These are phyloP conservation scores for Penicillium sp. DNA, from an alignment of 2,329 filamentous ascomycete species.

Conservation along the genomic window DNA sequence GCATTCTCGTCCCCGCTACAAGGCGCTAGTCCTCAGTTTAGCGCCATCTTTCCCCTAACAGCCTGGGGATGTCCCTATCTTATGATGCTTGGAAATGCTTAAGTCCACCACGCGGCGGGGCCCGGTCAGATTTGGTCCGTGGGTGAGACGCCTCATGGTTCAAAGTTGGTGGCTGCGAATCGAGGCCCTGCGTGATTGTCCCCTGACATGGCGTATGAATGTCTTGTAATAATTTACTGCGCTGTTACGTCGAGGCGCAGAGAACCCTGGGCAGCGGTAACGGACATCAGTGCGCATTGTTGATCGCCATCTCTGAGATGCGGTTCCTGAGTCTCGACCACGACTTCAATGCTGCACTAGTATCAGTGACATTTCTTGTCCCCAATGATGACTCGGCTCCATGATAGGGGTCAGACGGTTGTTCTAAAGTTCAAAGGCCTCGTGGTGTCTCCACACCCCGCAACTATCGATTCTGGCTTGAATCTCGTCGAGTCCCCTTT, in stretches of 20 bases:
- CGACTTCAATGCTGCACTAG: slow-evolving; percentile 5
- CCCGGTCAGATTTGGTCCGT: slow-evolving; percentile 1
- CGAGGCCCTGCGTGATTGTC: background rate
- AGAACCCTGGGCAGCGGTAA: background rate
- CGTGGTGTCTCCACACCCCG: slow-evolving; percentile 21
- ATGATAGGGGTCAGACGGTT: slow-evolving; percentile 13
- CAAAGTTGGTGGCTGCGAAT: background rate
- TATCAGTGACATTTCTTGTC: background rate
- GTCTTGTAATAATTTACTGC: background rate
- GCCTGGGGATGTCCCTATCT: background rate
- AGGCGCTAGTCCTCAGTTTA: slow-evolving; percentile 5
- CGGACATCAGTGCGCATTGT: slow-evolving; percentile 6
- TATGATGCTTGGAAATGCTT: slow-evolving; percentile 13
- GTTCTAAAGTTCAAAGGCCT: slow-evolving; percentile 5
- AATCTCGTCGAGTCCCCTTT: slow-evolving; percentile 10
- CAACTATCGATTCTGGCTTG: slow-evolving; percentile 11
- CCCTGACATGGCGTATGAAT: slow-evolving; percentile 1
- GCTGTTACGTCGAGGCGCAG: background rate
- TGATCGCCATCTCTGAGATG: slow-evolving; percentile 10
- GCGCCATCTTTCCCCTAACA: background rate
- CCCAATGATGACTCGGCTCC: slow-evolving; percentile 3
- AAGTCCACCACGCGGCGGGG: slow-evolving; percentile 5
- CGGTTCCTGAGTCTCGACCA: slow-evolving; percentile 9
- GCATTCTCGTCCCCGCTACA: slow-evolving; percentile 8
- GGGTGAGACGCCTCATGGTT: background rate